These are phyloP conservation scores for Cymbidium sinense DNA, from an alignment of 106 monocot genomes.

Conservation along the genomic window DNA sequence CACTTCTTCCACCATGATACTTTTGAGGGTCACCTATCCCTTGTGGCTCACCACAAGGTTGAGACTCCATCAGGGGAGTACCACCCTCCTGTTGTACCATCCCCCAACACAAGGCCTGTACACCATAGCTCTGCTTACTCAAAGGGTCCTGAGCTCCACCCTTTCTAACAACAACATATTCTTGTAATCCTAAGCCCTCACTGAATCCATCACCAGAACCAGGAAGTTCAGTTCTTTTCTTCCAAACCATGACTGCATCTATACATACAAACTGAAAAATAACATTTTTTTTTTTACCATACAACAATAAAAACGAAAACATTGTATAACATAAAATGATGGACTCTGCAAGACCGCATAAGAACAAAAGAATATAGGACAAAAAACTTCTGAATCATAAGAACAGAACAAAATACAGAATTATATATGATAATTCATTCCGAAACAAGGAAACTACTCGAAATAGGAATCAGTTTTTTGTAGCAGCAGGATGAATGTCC, in stretches of 20 bases:
- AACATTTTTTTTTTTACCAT: too few relatives aligned
- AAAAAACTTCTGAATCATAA: too few relatives aligned
- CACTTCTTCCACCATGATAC: conserved; percentile 38
- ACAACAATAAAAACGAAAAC: too few relatives aligned
- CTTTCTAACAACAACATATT: conserved; percentile 22
- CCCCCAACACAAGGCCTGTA: neutral
- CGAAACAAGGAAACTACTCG: too few relatives aligned
- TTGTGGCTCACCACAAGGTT: conserved; percentile 36
- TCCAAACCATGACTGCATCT: conserved; percentile 41
- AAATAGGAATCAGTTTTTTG: too few relatives aligned
- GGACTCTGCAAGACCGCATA: too few relatives aligned
- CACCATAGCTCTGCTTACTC: neutral
- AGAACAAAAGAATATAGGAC: too few relatives aligned
- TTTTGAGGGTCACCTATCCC: neutral
- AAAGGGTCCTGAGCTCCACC: conserved; percentile 25
- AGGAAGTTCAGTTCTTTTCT: conserved; percentile 39
- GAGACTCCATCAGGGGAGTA: conserved; percentile 27
- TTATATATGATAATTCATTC: too few relatives aligned
- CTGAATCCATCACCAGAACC: conserved; percentile 29
- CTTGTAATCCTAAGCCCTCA: conserved; percentile 26
- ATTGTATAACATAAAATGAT: too few relatives aligned
- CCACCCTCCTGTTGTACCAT: neutral
- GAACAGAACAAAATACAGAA: too few relatives aligned
- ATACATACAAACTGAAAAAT: conserved; percentile 9
- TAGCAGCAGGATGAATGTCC: too few relatives aligned